Conservation (phyloP, 495 filamentous ascomycete genomes). For the Tuber calosporum region DNA sequence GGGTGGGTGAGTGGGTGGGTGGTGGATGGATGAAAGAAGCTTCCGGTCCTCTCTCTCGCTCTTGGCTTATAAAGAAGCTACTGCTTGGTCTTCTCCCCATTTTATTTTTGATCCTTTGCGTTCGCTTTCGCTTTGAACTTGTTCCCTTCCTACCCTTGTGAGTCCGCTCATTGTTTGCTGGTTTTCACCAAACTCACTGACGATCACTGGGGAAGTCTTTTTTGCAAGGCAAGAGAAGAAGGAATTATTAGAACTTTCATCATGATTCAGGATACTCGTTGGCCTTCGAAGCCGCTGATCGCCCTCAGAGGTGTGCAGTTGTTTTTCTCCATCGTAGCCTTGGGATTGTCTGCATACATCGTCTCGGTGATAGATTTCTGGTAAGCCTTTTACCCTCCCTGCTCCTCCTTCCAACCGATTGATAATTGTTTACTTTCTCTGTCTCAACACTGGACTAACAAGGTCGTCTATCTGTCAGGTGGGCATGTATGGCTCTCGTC, state of each 20-base stretch:
- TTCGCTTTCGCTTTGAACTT: background rate
- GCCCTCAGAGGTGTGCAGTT: slow-evolving; percentile 23
- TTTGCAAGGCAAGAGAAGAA: background rate
- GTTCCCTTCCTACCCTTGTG: background rate
- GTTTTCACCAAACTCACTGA: background rate
- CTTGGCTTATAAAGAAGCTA: background rate
- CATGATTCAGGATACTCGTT: slow-evolving; percentile 34
- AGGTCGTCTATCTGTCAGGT: slow-evolving; percentile 14
- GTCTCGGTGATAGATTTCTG: slow-evolving; percentile 9
- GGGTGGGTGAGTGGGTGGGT: background rate
- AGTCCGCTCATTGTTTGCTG: background rate
- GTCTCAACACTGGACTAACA: background rate
- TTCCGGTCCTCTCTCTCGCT: background rate
- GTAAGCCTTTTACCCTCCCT: slow-evolving; percentile 7
- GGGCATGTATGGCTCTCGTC: slow-evolving; percentile 20
- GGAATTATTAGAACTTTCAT: background rate
- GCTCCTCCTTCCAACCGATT: background rate
- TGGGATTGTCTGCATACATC: slow-evolving; percentile 27
- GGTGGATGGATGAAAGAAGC: background rate
- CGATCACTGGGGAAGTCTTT: background rate
- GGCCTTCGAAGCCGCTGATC: slow-evolving; percentile 27
- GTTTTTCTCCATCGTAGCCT: slow-evolving; percentile 20
- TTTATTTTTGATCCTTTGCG: background rate
- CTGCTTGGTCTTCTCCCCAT: background rate
- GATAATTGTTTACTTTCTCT: background rate